Evolutionary conservation across 306 rosid genomes (phyloP).

Genomic region (Vigna nakashimae): DNA sequence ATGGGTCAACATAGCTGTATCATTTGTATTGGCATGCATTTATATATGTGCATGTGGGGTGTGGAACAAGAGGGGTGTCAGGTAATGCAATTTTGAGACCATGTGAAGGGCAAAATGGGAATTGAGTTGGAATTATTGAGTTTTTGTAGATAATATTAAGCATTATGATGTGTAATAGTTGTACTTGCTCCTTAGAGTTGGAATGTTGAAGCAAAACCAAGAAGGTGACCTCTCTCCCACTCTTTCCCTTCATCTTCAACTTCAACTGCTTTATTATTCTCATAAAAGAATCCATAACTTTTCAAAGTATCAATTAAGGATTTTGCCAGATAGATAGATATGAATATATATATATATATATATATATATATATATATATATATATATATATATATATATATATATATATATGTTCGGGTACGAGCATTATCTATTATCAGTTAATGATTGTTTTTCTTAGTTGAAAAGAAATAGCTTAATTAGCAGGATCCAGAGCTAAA

Average conservation of each 20-base stretch:
- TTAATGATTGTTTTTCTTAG: not conserved
- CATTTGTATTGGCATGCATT: slow-evolving; percentile 52
- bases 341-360: not conserved
- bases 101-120: slow-evolving; percentile 54
- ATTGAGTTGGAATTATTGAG: slow-evolving; percentile 37
- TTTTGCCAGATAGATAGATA: slow-evolving; percentile 20
- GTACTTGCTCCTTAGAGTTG: slow-evolving; percentile 65
- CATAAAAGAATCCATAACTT: not conserved
- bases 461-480: slow-evolving; percentile 4
- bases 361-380: no score
- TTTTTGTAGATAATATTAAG: slow-evolving; percentile 44
- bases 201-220: slow-evolving; percentile 82
- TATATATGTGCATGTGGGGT: slow-evolving; percentile 51
- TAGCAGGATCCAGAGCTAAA: not conserved
- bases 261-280: slow-evolving; percentile 40
- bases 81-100: slow-evolving; percentile 32
- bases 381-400: no score
- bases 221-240: slow-evolving; percentile 94
- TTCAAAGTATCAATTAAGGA: slow-evolving; percentile 7
- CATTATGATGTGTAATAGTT: slow-evolving; percentile 52
- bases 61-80: slow-evolving; percentile 43
- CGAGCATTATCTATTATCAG: not conserved
- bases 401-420: no score
- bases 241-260: slow-evolving; percentile 24
- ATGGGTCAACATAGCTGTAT: slow-evolving; percentile 45